These are phyloP conservation scores for Chrysopogon serrulatus DNA, from an alignment of 176 grass and related monocot species.

Conservation along the genomic window DNA sequence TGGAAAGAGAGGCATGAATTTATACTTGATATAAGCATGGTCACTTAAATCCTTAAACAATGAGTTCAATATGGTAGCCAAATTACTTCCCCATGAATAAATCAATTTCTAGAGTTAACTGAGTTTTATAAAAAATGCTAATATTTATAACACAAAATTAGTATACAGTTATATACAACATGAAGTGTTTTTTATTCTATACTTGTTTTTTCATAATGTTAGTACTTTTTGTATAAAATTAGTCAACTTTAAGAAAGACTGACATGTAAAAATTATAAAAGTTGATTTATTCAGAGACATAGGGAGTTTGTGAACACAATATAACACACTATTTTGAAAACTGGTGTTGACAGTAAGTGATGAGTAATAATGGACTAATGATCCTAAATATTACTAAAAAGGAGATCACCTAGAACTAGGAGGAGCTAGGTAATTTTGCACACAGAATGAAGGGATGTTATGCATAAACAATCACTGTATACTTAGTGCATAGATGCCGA, in stretches of 20 bases:
- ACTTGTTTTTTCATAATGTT: too few relatives aligned
- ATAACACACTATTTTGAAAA: not conserved
- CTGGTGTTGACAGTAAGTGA: not conserved
- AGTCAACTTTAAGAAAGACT: too few relatives aligned
- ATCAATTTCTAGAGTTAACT: too few relatives aligned
- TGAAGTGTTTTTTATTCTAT: not conserved
- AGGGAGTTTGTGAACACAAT: not conserved
- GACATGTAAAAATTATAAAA: too few relatives aligned
- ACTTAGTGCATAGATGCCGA: not conserved
- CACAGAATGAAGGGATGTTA: not conserved
- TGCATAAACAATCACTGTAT: not conserved
- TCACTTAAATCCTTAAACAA: not conserved
- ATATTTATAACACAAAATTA: not conserved
- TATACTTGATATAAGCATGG: not conserved
- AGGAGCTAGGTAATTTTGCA: not conserved
- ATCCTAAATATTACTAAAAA: not conserved
- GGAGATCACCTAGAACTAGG: not conserved
- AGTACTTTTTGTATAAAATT: too few relatives aligned
- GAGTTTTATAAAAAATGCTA: not conserved
- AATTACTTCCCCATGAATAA: not conserved
- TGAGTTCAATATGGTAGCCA: not conserved
- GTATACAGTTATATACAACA: too few relatives aligned
- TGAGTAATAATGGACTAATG: not conserved
- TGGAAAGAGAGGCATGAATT: not conserved
- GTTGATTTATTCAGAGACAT: too few relatives aligned